phyloP scores from a whole-genome alignment of 116 monocot genomes.

The Papilionanthe hybrid region DNA sequence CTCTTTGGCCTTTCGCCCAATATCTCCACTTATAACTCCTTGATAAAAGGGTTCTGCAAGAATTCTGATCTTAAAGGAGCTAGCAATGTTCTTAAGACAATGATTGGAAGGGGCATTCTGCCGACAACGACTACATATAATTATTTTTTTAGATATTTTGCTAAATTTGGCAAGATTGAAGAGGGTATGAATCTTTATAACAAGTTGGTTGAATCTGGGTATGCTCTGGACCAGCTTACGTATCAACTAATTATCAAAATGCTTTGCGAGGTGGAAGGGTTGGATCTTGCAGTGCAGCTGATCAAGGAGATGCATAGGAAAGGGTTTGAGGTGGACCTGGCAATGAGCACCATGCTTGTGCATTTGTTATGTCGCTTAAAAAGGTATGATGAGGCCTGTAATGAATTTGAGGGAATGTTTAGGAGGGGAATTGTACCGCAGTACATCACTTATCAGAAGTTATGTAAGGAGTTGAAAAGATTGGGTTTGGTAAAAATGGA shows the following conservation, averaged over 20 bases:
- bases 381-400: slow-evolving; percentile 58
- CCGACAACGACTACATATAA: slow-evolving; percentile 85
- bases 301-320: slow-evolving; percentile 68
- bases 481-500: slow-evolving; percentile 44
- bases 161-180: slow-evolving; percentile 49
- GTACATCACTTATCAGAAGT: slow-evolving; percentile 59
- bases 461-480: slow-evolving; percentile 46
- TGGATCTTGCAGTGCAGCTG: slow-evolving; percentile 50
- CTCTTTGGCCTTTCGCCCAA: slow-evolving; percentile 54
- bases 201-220: slow-evolving; percentile 65
- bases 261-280: slow-evolving; percentile 51
- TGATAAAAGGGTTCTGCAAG: slow-evolving; percentile 83
- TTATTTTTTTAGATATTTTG: slow-evolving; percentile 70
- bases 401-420: slow-evolving; percentile 70
- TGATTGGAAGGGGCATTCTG: slow-evolving; percentile 54
- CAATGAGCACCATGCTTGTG: slow-evolving; percentile 72
- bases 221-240: slow-evolving; percentile 45
- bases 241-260: slow-evolving; percentile 78
- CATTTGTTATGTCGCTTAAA: slow-evolving; percentile 57
- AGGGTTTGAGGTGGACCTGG: slow-evolving; percentile 62
- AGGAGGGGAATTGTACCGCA: slow-evolving; percentile 62
- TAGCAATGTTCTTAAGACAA: slow-evolving; percentile 55
- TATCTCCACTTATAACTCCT: slow-evolving; percentile 75
- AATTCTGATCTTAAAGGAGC: slow-evolving; percentile 56
- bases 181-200: slow-evolving; percentile 72